Percentiles rank a stretch among this genome's conserved stretches.
These are phyloP conservation scores for Mychonastes homosphaera DNA, from an alignment of 139 green algal species.

Conservation along the genomic window DNA sequence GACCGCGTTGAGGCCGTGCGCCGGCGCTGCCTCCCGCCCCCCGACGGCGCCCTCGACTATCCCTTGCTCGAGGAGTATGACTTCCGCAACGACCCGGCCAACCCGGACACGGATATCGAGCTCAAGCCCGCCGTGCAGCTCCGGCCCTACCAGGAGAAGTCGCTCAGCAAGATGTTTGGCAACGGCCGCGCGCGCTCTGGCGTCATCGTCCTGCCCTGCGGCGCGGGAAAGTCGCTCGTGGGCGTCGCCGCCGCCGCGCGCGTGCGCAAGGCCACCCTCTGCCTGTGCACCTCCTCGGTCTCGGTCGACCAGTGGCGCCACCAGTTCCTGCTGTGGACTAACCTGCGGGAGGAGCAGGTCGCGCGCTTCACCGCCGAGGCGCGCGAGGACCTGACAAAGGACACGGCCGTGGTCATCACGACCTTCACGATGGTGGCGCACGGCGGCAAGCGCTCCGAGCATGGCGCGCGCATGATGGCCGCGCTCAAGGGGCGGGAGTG, in stretches of 20 bases:
- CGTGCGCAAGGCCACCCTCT: conserved; percentile 80
- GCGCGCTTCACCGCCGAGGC: conserved; percentile 87
- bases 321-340: conserved; percentile 96
- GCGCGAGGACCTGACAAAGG: no score
- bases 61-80: conserved; percentile 99
- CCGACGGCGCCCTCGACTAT: conserved; percentile 68
- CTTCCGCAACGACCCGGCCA: conserved; percentile 75
- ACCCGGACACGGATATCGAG: conserved; percentile 64
- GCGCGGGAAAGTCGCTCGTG: conserved; percentile 88
- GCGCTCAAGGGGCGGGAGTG: conserved; percentile 78
- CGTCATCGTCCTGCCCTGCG: conserved; percentile 97
- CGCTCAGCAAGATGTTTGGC: conserved; percentile 97
- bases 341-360: conserved; percentile 70
- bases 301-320: conserved; percentile 93
- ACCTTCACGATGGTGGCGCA: conserved; percentile 97
- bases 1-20: conserved; percentile 90
- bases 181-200: conserved; percentile 78
- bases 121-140: conserved; percentile 84
- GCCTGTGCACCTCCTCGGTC: conserved; percentile 69
- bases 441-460: conserved; percentile 60
- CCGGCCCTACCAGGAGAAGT: conserved; percentile 91
- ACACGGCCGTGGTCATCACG: conserved; percentile 65
- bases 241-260: conserved; percentile 77
- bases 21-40: conserved; percentile 72
- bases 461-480: conserved; percentile 55